A percentile compares a stretch with the other conserved stretches of the same genome.
Conservation (phyloP, 2,329 filamentous ascomycete genomes). For the Penicillium nordicum region DNA sequence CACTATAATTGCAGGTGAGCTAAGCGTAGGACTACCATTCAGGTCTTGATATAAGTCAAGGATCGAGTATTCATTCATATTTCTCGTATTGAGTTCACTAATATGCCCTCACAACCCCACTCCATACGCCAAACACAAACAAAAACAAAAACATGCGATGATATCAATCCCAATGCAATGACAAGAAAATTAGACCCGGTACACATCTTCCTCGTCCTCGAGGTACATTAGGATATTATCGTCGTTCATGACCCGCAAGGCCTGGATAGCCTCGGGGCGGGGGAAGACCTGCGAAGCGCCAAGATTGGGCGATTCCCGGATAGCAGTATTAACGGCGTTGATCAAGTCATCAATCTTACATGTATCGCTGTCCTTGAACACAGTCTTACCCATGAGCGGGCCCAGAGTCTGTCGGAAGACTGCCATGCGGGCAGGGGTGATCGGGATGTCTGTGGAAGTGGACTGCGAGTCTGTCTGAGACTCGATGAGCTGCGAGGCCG, state of each 20-base stretch:
- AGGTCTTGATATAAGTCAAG: background rate
- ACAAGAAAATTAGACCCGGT: constrained; percentile 57
- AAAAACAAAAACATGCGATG: constrained; percentile 14
- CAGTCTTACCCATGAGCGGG: constrained; percentile 70
- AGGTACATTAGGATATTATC: constrained; percentile 81
- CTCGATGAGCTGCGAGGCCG: constrained; percentile 65
- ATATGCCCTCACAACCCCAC: constrained; percentile 12
- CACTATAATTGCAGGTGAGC: background rate
- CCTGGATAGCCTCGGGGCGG: constrained; percentile 69
- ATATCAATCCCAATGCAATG: constrained; percentile 26
- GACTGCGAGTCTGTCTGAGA: constrained; percentile 46
- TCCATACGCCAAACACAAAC: constrained; percentile 22
- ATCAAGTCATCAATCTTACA: constrained; percentile 73
- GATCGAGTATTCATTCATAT: constrained; percentile 8
- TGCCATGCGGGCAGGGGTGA: constrained; percentile 59
- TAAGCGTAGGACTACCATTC: background rate
- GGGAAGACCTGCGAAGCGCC: constrained; percentile 61
- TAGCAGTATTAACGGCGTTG: constrained; percentile 70
- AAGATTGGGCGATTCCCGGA: constrained; percentile 48
- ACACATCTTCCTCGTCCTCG: constrained; percentile 60
- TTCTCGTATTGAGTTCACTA: constrained; percentile 10
- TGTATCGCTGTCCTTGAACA: constrained; percentile 80
- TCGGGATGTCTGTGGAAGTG: constrained; percentile 39
- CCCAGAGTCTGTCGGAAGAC: constrained; percentile 79
- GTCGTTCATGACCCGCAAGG: constrained; percentile 74